Evolutionary conservation across 1,139 yeast species (phyloP).

Genomic region (Blastobotrys arbuscula): DNA sequence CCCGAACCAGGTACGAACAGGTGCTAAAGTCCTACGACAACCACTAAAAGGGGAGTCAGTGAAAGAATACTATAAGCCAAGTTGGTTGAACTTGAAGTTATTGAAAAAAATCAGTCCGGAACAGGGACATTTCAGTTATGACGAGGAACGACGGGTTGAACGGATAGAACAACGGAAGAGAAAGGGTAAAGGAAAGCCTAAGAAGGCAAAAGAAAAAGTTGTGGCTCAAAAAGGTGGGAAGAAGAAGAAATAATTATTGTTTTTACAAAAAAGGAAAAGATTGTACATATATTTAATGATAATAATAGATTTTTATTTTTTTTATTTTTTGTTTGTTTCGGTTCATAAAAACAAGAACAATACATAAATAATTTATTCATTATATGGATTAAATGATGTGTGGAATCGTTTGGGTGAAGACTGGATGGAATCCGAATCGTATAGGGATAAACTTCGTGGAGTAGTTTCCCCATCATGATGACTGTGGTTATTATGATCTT

Average conservation of each 20-base stretch:
- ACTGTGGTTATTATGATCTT: neutral
- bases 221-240: conserved; percentile 3
- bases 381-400: neutral
- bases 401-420: neutral
- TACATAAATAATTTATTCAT: neutral
- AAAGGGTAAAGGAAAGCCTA: conserved; percentile 27
- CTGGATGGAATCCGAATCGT: neutral
- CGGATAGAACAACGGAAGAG: conserved; percentile 24
- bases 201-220: conserved; percentile 21
- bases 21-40: conserved; percentile 65
- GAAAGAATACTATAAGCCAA: conserved; percentile 70
- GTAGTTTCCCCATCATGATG: neutral
- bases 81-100: conserved; percentile 38
- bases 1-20: conserved; percentile 67
- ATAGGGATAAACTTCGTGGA: neutral
- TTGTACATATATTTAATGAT: neutral
- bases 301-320: neutral
- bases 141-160: conserved; percentile 51
- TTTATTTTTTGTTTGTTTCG: neutral
- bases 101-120: conserved; percentile 54
- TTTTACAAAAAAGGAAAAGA: neutral
- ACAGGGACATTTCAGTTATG: conserved; percentile 61
- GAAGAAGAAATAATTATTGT: conserved; percentile 7
- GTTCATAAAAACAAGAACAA: too few relatives aligned
- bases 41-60: conserved; percentile 73